These are phyloP conservation scores for Thoreauomyces humboldtii DNA, from an alignment of 192 early-diverging fungal species.

Conservation along the genomic window DNA sequence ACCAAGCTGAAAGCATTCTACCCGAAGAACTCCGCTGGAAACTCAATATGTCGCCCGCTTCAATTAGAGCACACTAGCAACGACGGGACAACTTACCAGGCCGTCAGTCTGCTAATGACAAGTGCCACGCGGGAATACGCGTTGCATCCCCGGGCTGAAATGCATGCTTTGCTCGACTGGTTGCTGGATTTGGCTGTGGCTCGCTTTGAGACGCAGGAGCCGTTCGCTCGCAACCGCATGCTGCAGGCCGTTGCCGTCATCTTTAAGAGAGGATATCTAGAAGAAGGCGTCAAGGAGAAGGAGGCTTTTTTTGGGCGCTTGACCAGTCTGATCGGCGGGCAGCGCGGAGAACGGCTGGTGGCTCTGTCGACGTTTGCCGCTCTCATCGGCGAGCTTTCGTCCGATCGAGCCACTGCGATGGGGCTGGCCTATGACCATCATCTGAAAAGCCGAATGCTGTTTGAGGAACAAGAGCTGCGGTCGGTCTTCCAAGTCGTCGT, in stretches of 20 bases:
- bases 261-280: conserved; percentile 64
- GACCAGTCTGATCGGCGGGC: conserved; percentile 45
- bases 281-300: conserved; percentile 50
- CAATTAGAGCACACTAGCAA: conserved; percentile 57
- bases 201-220: background rate
- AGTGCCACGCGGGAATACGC: conserved; percentile 57
- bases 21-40: no score
- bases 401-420: conserved; percentile 52
- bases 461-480: conserved; percentile 56
- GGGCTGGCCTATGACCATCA: conserved; percentile 70
- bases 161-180: conserved; percentile 55
- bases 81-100: no score
- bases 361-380: conserved; percentile 53
- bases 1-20: no score
- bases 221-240: conserved; percentile 48
- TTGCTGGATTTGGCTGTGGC: conserved; percentile 50
- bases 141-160: conserved; percentile 50
- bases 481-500: conserved; percentile 52
- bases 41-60: no score
- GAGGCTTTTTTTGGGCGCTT: conserved; percentile 56
- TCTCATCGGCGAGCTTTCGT: conserved; percentile 65
- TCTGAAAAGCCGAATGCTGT: conserved; percentile 57
- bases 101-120: conserved; percentile 53
- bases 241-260: conserved; percentile 60
- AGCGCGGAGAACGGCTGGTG: conserved; percentile 33